Evolutionary conservation across 352 stramenopile species (phyloP), one percentile per base, ranked within the genome.

Genomic region (Globisporangium emineosum): DNA sequence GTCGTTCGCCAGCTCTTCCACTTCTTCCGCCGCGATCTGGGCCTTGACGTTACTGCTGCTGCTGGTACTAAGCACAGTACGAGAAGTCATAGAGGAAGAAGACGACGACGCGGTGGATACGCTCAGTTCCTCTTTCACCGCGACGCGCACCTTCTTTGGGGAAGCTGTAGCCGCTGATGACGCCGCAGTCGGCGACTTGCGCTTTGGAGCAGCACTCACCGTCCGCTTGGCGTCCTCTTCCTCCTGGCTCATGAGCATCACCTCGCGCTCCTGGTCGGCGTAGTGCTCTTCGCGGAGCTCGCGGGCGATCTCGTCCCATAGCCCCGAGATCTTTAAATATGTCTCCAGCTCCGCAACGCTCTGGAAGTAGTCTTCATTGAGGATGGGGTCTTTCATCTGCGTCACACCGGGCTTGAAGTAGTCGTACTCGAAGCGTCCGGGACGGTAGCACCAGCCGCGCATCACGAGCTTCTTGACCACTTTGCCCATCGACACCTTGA

Each of bases 281-380:
- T 65, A 67, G 43, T 69, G 65, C 3, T 73, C 77, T 8, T 79
- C 64, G 13, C 70, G 64, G 23, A 86, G 64, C 56, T 86, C 77
- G 23, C 60, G 40, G 6, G 77, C 71, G 30, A 93, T 76, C 27
- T 89, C 70, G 52, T 83, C 62, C 84, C 84, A 93, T 27, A 93
- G 21, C 0, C 79, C 82, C 5, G 78, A 74, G 32, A 71, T 79
- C 65, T 88, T 88, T 33, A 93, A 67, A 60, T 93, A 82, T 23
- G 77, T 74, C 63, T 93, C 81, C 15, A 93, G 71, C 51, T 83
- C 81, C 5, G 76, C 70, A 12, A 71, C 47, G 66, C 81, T 91
- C 70, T 93, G 81, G 60, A 93, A 93, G 60, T 86, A 89, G 70
- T 93, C 84, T 60, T 90, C 84, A 40, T 81, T 81, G 21, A 83